Conservation (phyloP, 1,284 basidiomycete genomes). For the Ceratobasidium sp. region DNA sequence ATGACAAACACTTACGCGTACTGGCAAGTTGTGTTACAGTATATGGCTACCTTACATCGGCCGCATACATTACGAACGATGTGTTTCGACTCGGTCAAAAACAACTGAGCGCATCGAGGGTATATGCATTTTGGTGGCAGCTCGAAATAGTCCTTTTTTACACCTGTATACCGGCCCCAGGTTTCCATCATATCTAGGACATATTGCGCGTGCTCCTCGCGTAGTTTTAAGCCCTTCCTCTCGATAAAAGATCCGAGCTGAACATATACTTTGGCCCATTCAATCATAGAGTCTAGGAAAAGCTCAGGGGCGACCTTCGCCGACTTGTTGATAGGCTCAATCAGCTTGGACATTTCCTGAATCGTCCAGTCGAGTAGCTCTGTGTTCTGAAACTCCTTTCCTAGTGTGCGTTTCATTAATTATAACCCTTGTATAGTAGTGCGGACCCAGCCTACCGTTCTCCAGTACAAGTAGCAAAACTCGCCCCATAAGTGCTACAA, state of each 20-base stretch:
- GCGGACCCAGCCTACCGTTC: neutral
- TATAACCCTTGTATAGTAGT: neutral
- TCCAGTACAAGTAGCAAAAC: neutral
- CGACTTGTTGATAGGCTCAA: neutral
- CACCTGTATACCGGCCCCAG: neutral
- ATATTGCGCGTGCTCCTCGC: neutral
- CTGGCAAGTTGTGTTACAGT: neutral
- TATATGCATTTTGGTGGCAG: neutral
- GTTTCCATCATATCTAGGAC: neutral
- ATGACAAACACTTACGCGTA: neutral
- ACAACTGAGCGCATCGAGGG: slow-evolving; percentile 20
- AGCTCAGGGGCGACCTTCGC: neutral
- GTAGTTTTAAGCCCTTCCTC: neutral
- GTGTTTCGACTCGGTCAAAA: too few relatives aligned
- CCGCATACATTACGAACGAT: neutral
- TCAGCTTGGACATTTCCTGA: neutral
- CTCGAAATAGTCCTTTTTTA: neutral
- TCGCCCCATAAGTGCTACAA: neutral
- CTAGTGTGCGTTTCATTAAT: neutral
- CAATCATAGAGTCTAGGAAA: neutral
- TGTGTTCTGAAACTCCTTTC: neutral
- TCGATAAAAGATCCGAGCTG: neutral
- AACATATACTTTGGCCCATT: neutral
- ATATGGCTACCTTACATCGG: neutral
- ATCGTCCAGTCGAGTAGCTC: neutral